Percentiles rank a stretch among this genome's conserved stretches.
Conservation (phyloP, 495 filamentous ascomycete genomes). For the Neurospora sp. region DNA sequence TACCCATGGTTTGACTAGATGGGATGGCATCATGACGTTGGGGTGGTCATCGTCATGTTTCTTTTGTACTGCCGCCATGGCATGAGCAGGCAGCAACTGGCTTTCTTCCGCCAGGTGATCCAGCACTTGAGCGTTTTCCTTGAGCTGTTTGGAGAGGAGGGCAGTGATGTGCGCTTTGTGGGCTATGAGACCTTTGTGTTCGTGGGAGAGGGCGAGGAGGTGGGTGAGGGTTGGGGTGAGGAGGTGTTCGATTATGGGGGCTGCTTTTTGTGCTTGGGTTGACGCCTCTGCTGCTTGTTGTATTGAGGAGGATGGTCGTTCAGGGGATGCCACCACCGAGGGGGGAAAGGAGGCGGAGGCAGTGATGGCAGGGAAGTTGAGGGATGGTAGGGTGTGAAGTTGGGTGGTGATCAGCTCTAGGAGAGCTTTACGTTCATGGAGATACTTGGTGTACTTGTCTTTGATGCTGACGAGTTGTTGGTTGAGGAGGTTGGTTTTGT, state of each 20-base stretch:
- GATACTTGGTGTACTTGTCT: slow-evolving; percentile 38
- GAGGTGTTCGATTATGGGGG: slow-evolving; percentile 19
- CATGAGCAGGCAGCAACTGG: slow-evolving; percentile 55
- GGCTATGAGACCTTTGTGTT: slow-evolving; percentile 51
- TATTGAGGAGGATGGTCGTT: slow-evolving; percentile 4
- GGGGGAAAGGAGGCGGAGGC: not conserved
- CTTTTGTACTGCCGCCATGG: slow-evolving; percentile 32
- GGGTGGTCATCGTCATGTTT: slow-evolving; percentile 16
- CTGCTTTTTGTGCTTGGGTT: not conserved
- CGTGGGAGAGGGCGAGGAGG: slow-evolving; percentile 46
- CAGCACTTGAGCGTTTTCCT: slow-evolving; percentile 44
- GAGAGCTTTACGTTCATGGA: slow-evolving; percentile 34
- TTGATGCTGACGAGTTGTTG: slow-evolving; percentile 40
- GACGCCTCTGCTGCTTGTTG: slow-evolving; percentile 13
- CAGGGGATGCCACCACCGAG: slow-evolving; percentile 20
- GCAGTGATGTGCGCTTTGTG: slow-evolving; percentile 54
- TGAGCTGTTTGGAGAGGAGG: slow-evolving; percentile 48
- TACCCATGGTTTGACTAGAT: slow-evolving; percentile 38
- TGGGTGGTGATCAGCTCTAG: slow-evolving; percentile 22
- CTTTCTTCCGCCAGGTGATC: slow-evolving; percentile 58
- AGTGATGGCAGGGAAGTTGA: not conserved
- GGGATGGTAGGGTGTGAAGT: not conserved
- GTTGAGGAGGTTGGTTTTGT: slow-evolving; percentile 29
- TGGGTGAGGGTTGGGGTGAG: slow-evolving; percentile 45
- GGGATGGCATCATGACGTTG: slow-evolving; percentile 4